Evolutionary conservation across 2,329 filamentous ascomycete genomes (phyloP).

Genomic region (Didymellaceae sp.): DNA sequence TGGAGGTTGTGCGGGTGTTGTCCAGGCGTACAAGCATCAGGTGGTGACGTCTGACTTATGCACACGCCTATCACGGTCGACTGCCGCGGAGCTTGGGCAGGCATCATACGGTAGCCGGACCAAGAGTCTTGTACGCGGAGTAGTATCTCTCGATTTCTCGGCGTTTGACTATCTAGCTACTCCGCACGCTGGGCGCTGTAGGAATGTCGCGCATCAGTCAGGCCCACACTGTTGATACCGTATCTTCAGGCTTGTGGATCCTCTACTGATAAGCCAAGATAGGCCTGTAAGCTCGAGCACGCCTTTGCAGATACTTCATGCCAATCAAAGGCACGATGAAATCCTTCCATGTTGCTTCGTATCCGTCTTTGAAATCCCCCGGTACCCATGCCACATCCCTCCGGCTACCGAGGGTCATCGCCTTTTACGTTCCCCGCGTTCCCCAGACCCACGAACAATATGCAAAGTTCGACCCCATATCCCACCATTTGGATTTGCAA

Average conservation of each 20-base stretch:
- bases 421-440: constrained; percentile 7
- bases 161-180: background rate
- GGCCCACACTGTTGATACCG: constrained; percentile 2
- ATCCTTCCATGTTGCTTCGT: constrained; percentile 5
- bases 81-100: background rate
- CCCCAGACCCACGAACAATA: constrained; percentile 7
- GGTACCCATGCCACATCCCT: background rate
- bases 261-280: constrained; percentile 15
- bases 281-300: constrained; percentile 1
- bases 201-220: background rate
- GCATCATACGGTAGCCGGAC: background rate
- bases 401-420: background rate
- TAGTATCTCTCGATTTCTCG: background rate
- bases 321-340: background rate
- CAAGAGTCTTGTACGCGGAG: constrained; percentile 10
- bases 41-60: background rate
- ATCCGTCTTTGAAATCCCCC: background rate
- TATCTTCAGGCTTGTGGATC: constrained; percentile 3
- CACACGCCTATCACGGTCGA: background rate
- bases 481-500: background rate
- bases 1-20: background rate
- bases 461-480: constrained; percentile 5
- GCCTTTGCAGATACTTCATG: constrained; percentile 5
- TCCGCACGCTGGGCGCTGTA: constrained; percentile 1
- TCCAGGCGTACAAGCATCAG: background rate